Evolutionary conservation across 495 filamentous ascomycete species (phyloP), one percentile per base, ranked within the genome.

Genomic region (Pyrenopolyporus hunteri): DNA sequence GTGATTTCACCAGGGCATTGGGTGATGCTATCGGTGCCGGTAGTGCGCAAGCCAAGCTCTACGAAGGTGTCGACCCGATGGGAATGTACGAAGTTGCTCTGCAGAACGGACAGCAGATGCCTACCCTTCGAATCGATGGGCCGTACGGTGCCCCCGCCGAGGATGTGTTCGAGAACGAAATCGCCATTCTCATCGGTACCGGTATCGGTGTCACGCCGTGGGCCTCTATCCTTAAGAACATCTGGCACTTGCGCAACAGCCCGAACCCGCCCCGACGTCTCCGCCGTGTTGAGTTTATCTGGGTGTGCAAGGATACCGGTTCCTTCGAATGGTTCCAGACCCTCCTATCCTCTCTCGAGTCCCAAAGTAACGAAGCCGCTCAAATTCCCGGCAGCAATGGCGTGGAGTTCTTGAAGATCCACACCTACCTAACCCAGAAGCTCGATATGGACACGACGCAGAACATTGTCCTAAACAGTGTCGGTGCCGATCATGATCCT

Each of bases 291-390:
- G 94, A 99, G 73, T 98, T 99, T 74, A 96, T 98, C 79, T 99
- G 94, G 94, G 87, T 98, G 51, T 98, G 95, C 82, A 95, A 89
- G 72, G 93, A 98, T 67, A 98, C 92, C 1, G 85, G 81, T 31
- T 97, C 93, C 0, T 98, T 98, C 71, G 94, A 98, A 77, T 98
- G 94, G 94, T 98, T 98, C 78, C 95, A 98, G 73, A 88, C 88
- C 8, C 87, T 98, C 3, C 85, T 98, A 8, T 90, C 88, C 4
- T 93, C 89, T 0, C 87, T 99, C n/a, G 94, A 99, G 69, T 78
- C 85, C 26, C 94, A 99, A 69, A 89, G 86, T 29, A 82, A 87
- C 44, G 82, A 83, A 40, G 84, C 84, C 0, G 89, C 89, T 22
- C 76, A 75, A 39, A 77, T 81, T 8, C 82, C 83, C 35, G 88